Percentiles rank a stretch among this genome's conserved stretches.
phyloP scores from a whole-genome alignment of 2,329 filamentous ascomycete genomes.

The Diaporthe vexans region DNA sequence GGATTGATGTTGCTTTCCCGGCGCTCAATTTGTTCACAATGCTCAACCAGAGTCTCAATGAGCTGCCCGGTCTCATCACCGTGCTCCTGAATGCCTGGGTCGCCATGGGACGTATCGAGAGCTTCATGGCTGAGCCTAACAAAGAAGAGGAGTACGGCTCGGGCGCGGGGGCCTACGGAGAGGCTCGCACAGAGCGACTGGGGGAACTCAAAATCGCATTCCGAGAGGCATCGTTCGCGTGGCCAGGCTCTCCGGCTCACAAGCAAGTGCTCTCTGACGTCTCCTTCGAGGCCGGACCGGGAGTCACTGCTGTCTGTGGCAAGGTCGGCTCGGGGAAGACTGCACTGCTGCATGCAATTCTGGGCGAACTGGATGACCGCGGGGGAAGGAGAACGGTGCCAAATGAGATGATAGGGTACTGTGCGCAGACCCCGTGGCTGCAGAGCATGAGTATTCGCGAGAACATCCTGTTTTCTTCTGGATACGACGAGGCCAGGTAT shows the following conservation, averaged over 20 bases:
- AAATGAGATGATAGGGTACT: conserved; percentile 66
- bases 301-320: conserved; percentile 70
- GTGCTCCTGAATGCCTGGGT: conserved; percentile 86
- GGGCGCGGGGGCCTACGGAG: conserved; percentile 47
- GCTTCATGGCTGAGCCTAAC: conserved; percentile 89
- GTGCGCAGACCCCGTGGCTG: conserved; percentile 74
- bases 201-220: conserved; percentile 64
- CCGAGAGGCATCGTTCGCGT: conserved; percentile 79
- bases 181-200: conserved; percentile 39
- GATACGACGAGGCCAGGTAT: conserved; percentile 69
- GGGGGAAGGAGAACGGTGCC: conserved; percentile 64
- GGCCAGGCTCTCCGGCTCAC: conserved; percentile 73
- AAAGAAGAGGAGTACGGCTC: conserved; percentile 67
- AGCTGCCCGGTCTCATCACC: conserved; percentile 82
- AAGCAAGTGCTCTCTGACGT: conserved; percentile 65
- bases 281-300: conserved; percentile 60
- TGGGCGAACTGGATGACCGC: conserved; percentile 77
- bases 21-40: conserved; percentile 85
- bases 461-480: conserved; percentile 73
- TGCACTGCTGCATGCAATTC: conserved; percentile 69
- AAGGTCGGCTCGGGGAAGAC: conserved; percentile 74
- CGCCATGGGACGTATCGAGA: conserved; percentile 84
- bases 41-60: conserved; percentile 79
- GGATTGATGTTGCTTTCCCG: conserved; percentile 88
- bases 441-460: conserved; percentile 76